phyloP scores from a whole-genome alignment of 139 green algal species.

The Chlorella sp. region DNA sequence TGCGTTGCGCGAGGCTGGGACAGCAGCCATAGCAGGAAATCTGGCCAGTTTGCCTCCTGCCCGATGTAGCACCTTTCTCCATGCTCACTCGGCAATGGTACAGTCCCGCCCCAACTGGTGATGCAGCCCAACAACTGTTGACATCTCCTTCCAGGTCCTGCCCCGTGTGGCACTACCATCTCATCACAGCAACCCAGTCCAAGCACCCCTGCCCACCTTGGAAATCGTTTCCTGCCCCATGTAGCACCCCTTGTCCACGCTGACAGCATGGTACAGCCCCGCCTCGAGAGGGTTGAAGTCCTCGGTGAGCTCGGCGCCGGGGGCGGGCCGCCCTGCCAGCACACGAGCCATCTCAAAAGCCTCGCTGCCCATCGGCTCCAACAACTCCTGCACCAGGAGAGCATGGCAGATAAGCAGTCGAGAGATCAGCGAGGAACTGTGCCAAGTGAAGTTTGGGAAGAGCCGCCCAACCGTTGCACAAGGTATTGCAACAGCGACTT shows the following conservation, averaged over 20 bases:
- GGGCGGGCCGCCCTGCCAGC: slow-evolving; percentile 64
- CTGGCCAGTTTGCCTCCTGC: too few species aligned
- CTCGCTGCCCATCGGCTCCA: slow-evolving; percentile 73
- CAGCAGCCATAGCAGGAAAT: too few species aligned
- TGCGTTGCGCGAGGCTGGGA: too few species aligned
- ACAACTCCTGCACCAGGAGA: slow-evolving; percentile 52
- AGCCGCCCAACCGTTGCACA: too few species aligned
- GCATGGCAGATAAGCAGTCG: background rate
- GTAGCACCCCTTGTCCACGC: slow-evolving; percentile 77
- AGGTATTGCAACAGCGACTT: too few species aligned
- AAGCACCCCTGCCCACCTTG: slow-evolving; percentile 54
- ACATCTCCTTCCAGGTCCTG: too few species aligned
- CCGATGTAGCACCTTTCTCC: too few species aligned
- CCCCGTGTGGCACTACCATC: background rate
- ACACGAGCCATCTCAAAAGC: slow-evolving; percentile 79
- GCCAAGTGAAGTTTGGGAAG: background rate
- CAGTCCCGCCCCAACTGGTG: background rate
- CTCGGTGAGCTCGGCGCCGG: slow-evolving; percentile 69
- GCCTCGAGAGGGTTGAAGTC: slow-evolving; percentile 81
- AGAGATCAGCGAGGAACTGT: too few species aligned
- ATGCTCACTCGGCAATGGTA: too few species aligned
- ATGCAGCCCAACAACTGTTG: background rate
- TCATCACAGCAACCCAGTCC: background rate
- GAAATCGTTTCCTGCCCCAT: slow-evolving; percentile 78
- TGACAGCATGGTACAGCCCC: slow-evolving; percentile 74